A percentile compares a stretch with the other conserved stretches of the same genome.
These are phyloP conservation scores for Diaporthe ampelina DNA, from an alignment of 2,329 filamentous ascomycete species.

Conservation along the genomic window DNA sequence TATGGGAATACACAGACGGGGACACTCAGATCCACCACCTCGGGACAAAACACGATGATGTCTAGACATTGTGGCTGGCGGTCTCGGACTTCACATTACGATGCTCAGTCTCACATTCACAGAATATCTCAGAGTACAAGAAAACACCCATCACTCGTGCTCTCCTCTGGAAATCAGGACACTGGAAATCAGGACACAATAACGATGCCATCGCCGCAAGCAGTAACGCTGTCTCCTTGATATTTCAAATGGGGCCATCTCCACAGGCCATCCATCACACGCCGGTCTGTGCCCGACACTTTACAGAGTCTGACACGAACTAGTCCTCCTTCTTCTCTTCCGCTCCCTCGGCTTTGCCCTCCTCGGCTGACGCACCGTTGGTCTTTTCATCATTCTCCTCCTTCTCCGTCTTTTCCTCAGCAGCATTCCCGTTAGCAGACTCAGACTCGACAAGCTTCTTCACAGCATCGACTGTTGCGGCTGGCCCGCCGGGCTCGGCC, in stretches of 20 bases:
- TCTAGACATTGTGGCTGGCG: not conserved
- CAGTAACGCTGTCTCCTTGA: slow-evolving; percentile 4
- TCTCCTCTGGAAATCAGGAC: not conserved
- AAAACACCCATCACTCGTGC: not conserved
- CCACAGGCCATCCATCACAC: not conserved
- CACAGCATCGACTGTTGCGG: slow-evolving; percentile 82
- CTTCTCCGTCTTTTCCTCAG: slow-evolving; percentile 42
- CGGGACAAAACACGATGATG: not conserved
- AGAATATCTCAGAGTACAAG: not conserved
- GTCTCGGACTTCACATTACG: not conserved
- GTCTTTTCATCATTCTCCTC: slow-evolving; percentile 46
- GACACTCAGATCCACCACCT: not conserved
- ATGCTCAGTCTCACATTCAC: slow-evolving; percentile 4
- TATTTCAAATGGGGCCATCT: not conserved
- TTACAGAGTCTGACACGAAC: slow-evolving; percentile 51
- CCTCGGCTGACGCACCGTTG: slow-evolving; percentile 15
- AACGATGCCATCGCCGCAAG: not conserved
- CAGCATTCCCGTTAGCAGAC: slow-evolving; percentile 46
- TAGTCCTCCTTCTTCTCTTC: slow-evolving; percentile 28
- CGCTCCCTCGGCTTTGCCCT: slow-evolving; percentile 12
- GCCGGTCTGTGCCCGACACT: not conserved
- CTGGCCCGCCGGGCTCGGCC: slow-evolving; percentile 81
- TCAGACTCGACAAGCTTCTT: slow-evolving; percentile 75
- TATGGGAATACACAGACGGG: not conserved
- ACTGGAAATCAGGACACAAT: not conserved